Evolutionary conservation across 2,329 filamentous ascomycete genomes (phyloP), one percentile per base, ranked within the genome.

Genomic region (Coleophoma cylindrospora): DNA sequence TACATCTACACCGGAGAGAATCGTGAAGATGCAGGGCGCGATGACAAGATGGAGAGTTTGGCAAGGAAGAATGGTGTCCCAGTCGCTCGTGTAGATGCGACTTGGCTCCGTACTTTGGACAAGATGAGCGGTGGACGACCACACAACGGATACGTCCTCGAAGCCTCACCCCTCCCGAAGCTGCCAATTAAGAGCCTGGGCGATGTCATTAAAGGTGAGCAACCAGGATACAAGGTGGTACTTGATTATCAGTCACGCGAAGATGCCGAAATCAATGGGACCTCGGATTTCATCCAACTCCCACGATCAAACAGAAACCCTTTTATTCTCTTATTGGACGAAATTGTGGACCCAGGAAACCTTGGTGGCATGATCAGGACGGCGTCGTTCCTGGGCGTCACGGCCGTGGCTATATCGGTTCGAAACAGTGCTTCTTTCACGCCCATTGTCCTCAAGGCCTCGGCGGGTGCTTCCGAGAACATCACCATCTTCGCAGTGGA

Each of bases 141-240:
- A 34, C 92, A 99, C 69, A 96, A 97, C 63, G 91, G 92, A 43
- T 85, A 86, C 59, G 76, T 97, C 14, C 78, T 99, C 3, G 94
- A 99, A 69, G 83, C 87, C 13, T 96, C 91, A 0, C 88, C 88
- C 1, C 69, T 97, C 1, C 90, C 91, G 0, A 82, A 85, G 56
- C 71, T 82, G 2, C 89, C 87, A 0, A 72, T 92, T 40, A 75
- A 71, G 32, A 71, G 76, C 14, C 71, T 95, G 1, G 67, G 63
- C 27, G 61, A 57, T 36, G 52, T 65, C 12, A 51, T 43, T 3
- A 49, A 51, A 3, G 44, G 52, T 32, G 48, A 57, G 14, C 50
- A 51, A 3, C 63, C 72, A 0, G 74, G 77, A 44, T 89, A 89
- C 60, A 65, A 74, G 6, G 69, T 91, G 21, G 68, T 71, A 3